Evolutionary conservation across 2,329 filamentous ascomycete species (phyloP).

Genomic region (Colletotrichum navitas): DNA sequence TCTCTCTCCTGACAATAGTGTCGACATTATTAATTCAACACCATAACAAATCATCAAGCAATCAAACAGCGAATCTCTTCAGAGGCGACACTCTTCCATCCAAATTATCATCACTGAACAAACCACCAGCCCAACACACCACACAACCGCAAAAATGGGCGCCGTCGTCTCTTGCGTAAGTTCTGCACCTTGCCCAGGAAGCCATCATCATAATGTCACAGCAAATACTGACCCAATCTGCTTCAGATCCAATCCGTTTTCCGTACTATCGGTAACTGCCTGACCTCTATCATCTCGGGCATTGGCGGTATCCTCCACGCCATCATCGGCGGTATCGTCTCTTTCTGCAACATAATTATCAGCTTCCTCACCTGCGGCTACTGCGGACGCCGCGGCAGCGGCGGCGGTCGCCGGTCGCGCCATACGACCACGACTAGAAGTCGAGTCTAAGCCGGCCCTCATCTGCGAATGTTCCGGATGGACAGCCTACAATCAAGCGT

Average conservation of each 20-base stretch:
- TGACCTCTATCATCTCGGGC: conserved; percentile 77
- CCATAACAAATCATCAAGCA: conserved; percentile 9
- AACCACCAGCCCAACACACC: conserved; percentile 45
- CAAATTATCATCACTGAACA: conserved; percentile 26
- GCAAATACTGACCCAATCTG: conserved; percentile 26
- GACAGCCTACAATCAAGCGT: background rate
- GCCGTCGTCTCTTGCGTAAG: conserved; percentile 87
- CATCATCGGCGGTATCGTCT: conserved; percentile 76
- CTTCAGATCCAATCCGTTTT: conserved; percentile 69
- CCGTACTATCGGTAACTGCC: conserved; percentile 72
- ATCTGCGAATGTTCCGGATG: background rate
- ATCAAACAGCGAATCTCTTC: background rate
- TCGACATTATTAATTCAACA: background rate
- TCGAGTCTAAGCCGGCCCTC: conserved; percentile 48
- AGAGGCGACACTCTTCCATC: background rate
- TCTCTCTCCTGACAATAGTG: background rate
- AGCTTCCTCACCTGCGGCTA: conserved; percentile 71
- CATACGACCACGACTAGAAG: conserved; percentile 49
- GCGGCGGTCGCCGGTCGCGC: conserved; percentile 46
- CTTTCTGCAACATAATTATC: conserved; percentile 75
- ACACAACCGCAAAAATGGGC: conserved; percentile 71
- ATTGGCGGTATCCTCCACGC: conserved; percentile 74
- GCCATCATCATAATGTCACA: conserved; percentile 38
- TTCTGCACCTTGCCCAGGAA: conserved; percentile 43
- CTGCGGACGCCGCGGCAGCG: conserved; percentile 50